A percentile compares a stretch with the other conserved stretches of the same genome.
Evolutionary conservation across 495 filamentous ascomycete genomes (phyloP).

Genomic region (Penicillium antarcticum): DNA sequence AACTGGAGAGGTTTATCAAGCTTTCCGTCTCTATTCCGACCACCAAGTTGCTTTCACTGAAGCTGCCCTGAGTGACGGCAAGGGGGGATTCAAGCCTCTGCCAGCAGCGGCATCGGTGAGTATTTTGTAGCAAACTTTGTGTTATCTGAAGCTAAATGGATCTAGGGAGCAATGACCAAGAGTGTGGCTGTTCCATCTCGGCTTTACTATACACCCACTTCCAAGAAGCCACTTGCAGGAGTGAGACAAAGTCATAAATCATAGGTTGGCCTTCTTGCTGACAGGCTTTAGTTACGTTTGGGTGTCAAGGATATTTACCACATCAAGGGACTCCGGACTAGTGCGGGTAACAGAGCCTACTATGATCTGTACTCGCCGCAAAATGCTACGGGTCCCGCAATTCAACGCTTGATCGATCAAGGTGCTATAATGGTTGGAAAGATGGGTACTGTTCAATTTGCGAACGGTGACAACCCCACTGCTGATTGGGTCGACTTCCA

Average conservation of each 20-base stretch:
- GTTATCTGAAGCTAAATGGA: not conserved
- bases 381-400: slow-evolving; percentile 27
- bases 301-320: slow-evolving; percentile 47
- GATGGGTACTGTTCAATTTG: slow-evolving; percentile 45
- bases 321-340: slow-evolving; percentile 39
- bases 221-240: slow-evolving; percentile 33
- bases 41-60: slow-evolving; percentile 36
- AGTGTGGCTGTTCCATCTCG: slow-evolving; percentile 43
- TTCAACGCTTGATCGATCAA: slow-evolving; percentile 37
- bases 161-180: slow-evolving; percentile 14
- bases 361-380: slow-evolving; percentile 31
- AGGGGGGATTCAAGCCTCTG: slow-evolving; percentile 34
- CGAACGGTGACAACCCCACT: slow-evolving; percentile 34
- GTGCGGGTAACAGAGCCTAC: slow-evolving; percentile 40
- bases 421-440: slow-evolving; percentile 50
- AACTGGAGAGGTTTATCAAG: slow-evolving; percentile 35
- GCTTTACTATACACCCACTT: slow-evolving; percentile 32
- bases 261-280: not conserved
- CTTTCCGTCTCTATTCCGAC: slow-evolving; percentile 42
- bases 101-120: slow-evolving; percentile 30
- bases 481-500: slow-evolving; percentile 43
- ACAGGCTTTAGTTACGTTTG: slow-evolving; percentile 20
- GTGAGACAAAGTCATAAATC: not conserved
- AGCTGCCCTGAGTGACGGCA: slow-evolving; percentile 28
- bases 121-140: slow-evolving; percentile 5